A percentile compares a stretch with the other conserved stretches of the same genome.
These are phyloP conservation scores for Parachaetomium inaequale DNA, from an alignment of 495 filamentous ascomycete species.

Conservation along the genomic window DNA sequence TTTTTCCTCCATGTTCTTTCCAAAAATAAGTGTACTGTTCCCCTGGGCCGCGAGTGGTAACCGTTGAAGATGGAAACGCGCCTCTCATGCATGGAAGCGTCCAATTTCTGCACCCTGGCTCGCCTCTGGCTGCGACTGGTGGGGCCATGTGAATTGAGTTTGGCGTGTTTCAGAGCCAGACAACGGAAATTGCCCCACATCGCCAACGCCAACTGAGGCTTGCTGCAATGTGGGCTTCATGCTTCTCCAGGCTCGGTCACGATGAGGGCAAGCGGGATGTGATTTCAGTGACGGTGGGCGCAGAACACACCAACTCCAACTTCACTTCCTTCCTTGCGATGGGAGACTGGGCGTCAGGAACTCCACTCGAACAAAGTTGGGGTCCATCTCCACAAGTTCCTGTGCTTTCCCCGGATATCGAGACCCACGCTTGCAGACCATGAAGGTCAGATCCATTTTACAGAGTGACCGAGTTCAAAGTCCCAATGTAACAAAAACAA, in stretches of 20 bases:
- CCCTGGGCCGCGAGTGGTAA: neutral
- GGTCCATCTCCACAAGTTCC: no score
- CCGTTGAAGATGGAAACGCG: neutral
- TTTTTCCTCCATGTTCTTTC: neutral
- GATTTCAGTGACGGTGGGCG: no score
- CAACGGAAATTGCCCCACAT: neutral
- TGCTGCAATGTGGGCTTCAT: no score
- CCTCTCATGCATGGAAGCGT: neutral
- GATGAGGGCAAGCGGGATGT: neutral
- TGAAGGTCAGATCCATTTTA: no score
- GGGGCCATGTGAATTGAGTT: neutral
- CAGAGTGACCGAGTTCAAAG: no score
- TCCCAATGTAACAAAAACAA: no score
- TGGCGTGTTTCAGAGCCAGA: slow-evolving; percentile 1
- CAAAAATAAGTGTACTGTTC: neutral
- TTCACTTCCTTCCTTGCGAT: no score
- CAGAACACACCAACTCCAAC: no score
- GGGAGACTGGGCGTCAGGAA: neutral
- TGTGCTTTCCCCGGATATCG: no score
- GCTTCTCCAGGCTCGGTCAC: neutral
- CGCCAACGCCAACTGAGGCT: neutral
- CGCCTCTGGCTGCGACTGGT: neutral
- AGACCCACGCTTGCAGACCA: no score
- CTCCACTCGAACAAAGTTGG: no score
- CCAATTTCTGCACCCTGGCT: neutral